Evolutionary conservation across 768 basidiomycete species (phyloP).

Genomic region (Leccinum disarticulatum): DNA sequence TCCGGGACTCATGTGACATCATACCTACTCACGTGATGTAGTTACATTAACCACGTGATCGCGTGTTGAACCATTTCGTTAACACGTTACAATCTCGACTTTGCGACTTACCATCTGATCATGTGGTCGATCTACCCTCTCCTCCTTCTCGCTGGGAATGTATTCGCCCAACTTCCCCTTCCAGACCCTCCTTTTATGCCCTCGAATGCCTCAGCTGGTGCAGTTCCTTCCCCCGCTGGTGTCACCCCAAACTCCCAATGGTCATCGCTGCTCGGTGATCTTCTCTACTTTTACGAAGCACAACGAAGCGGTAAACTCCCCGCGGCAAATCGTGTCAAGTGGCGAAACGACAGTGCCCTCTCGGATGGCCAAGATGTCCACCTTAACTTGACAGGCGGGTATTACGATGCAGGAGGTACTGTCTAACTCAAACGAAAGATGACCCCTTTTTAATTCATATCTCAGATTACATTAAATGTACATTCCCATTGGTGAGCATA

Average conservation of each 20-base stretch:
- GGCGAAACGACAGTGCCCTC: slow-evolving; percentile 82
- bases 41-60: slow-evolving; percentile 21
- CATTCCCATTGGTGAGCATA: slow-evolving; percentile 70
- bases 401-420: slow-evolving; percentile 89
- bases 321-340: slow-evolving; percentile 67
- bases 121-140: slow-evolving; percentile 25
- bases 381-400: slow-evolving; percentile 82
- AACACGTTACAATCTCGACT: background rate
- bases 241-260: slow-evolving; percentile 70
- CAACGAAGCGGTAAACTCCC: slow-evolving; percentile 82
- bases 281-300: slow-evolving; percentile 89
- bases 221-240: slow-evolving; percentile 42
- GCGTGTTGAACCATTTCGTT: slow-evolving; percentile 10
- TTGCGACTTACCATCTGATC: background rate
- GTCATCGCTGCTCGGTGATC: slow-evolving; percentile 76
- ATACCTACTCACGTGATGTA: slow-evolving; percentile 14
- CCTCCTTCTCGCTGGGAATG: slow-evolving; percentile 27
- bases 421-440: slow-evolving; percentile 1
- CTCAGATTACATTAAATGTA: slow-evolving; percentile 84
- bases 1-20: slow-evolving; percentile 12
- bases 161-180: slow-evolving; percentile 56
- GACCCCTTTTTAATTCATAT: slow-evolving; percentile 1
- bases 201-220: slow-evolving; percentile 56
- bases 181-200: slow-evolving; percentile 67
- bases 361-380: slow-evolving; percentile 74